phyloP scores from a whole-genome alignment of 192 early-diverging fungal species.

The Umbelopsis ramanniana region DNA sequence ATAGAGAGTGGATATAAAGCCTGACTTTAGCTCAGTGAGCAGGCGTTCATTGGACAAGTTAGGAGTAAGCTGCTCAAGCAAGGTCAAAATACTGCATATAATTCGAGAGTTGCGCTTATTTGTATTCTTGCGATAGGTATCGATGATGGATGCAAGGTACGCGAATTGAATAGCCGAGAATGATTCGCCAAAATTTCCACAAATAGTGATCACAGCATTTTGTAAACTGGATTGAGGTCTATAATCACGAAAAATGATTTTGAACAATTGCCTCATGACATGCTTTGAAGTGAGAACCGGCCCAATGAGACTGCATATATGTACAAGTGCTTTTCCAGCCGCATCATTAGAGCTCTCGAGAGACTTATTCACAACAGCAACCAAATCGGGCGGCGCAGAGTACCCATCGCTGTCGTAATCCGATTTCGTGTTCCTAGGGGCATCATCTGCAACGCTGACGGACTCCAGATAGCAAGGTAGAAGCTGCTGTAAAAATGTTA shows the following conservation, averaged over 20 bases:
- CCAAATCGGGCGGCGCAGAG: not conserved
- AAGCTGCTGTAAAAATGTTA: slow-evolving; percentile 58
- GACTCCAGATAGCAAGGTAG: slow-evolving; percentile 62
- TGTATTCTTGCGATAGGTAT: slow-evolving; percentile 30
- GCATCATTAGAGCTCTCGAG: slow-evolving; percentile 24
- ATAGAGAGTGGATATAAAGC: slow-evolving; percentile 43
- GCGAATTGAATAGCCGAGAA: slow-evolving; percentile 59
- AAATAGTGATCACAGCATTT: slow-evolving; percentile 48
- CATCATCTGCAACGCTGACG: slow-evolving; percentile 47
- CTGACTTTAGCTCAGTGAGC: slow-evolving; percentile 46
- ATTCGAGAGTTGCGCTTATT: slow-evolving; percentile 40
- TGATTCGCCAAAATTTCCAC: slow-evolving; percentile 59
- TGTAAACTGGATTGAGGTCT: slow-evolving; percentile 38
- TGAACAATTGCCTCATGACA: slow-evolving; percentile 58
- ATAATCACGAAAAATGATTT: slow-evolving; percentile 52
- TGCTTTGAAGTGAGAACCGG: slow-evolving; percentile 61
- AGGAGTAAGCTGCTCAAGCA: slow-evolving; percentile 40
- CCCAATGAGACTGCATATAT: slow-evolving; percentile 57
- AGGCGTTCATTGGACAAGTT: slow-evolving; percentile 39
- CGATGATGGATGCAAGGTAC: slow-evolving; percentile 54
- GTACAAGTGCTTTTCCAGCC: slow-evolving; percentile 51
- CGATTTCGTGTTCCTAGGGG: slow-evolving; percentile 1
- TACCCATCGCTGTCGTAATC: slow-evolving; percentile 28
- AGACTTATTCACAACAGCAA: slow-evolving; percentile 32
- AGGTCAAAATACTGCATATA: slow-evolving; percentile 32